phyloP scores from a whole-genome alignment of 164 flowering plant genomes.

The Taxillus chinensis region DNA sequence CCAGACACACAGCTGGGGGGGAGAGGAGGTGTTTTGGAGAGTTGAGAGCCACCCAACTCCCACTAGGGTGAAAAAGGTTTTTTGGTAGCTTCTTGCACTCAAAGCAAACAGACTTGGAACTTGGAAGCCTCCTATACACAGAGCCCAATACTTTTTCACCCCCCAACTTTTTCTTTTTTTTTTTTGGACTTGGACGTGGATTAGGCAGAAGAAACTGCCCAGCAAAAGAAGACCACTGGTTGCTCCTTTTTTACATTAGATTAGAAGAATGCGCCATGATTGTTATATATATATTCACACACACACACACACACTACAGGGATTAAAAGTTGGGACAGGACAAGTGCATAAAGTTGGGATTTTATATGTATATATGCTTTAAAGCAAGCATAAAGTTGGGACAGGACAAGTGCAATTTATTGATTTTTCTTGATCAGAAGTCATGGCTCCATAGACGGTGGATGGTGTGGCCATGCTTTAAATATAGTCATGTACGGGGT shows the following conservation, averaged over 20 bases:
- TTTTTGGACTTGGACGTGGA: slow-evolving; percentile 15
- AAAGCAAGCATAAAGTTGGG: neutral
- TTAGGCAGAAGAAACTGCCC: slow-evolving; percentile 27
- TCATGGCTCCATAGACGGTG: neutral
- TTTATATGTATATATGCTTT: too few species aligned
- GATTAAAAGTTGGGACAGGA: neutral
- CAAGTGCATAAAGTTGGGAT: too few species aligned
- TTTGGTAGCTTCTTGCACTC: slow-evolving; percentile 59
- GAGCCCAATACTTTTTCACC: neutral
- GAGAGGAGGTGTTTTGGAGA: neutral
- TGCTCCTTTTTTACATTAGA: slow-evolving; percentile 22
- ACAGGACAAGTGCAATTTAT: neutral
- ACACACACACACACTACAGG: neutral
- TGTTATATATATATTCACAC: neutral
- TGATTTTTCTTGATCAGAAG: neutral
- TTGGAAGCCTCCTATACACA: slow-evolving; percentile 14
- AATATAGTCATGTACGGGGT: too few species aligned
- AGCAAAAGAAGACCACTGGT: slow-evolving; percentile 30
- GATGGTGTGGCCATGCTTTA: neutral
- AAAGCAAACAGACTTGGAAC: slow-evolving; percentile 54
- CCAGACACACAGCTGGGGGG: slow-evolving; percentile 20
- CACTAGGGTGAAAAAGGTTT: slow-evolving; percentile 15
- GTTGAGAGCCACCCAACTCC: slow-evolving; percentile 11
- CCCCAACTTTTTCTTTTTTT: slow-evolving; percentile 22
- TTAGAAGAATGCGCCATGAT: slow-evolving; percentile 10